phyloP scores from a whole-genome alignment of 2,329 filamentous ascomycete genomes.

The Ceratocystis huliohia region DNA sequence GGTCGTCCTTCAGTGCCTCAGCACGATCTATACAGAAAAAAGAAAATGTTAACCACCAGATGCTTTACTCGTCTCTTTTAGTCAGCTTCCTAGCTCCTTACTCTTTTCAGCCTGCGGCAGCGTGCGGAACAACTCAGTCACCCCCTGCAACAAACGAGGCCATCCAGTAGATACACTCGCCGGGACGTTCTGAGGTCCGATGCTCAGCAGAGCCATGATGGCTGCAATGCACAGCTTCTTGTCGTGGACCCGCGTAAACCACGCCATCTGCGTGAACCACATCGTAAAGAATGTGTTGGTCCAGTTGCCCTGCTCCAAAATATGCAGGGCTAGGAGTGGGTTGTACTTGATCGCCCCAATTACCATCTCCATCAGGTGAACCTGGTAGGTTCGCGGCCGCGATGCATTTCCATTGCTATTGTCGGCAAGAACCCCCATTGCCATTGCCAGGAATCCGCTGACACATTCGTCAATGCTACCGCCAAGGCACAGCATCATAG shows the following conservation, averaged over 20 bases:
- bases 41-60: neutral
- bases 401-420: conserved; percentile 43
- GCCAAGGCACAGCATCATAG: conserved; percentile 89
- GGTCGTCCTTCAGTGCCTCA: conserved; percentile 82
- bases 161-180: conserved; percentile 89
- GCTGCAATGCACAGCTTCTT: conserved; percentile 97
- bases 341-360: conserved; percentile 99
- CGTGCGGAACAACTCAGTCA: conserved; percentile 83
- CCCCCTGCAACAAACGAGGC: conserved; percentile 78
- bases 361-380: conserved; percentile 97
- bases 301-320: conserved; percentile 85
- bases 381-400: conserved; percentile 84
- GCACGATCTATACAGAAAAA: conserved; percentile 54
- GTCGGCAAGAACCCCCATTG: conserved; percentile 67
- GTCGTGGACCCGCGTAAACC: conserved; percentile 87
- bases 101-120: conserved; percentile 77
- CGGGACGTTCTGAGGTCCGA: conserved; percentile 72
- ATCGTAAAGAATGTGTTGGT: conserved; percentile 98
- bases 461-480: conserved; percentile 81
- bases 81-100: conserved; percentile 31
- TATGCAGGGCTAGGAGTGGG: conserved; percentile 66
- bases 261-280: conserved; percentile 94
- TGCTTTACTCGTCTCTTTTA: too few species aligned
- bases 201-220: conserved; percentile 70
- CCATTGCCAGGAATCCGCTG: conserved; percentile 75